phyloP scores from a whole-genome alignment of 176 grass and related monocot genomes.

The Hordeum vulgare region MorexV3_pseudomolecules_assembly NC_058523.1:224946127-224946626 shows the following conservation, averaged over 20 bases:
- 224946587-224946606: neutral
- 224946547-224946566: neutral
- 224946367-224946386: constrained; percentile 52
- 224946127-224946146: constrained; percentile 66
- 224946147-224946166: constrained; percentile 86
- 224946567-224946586: neutral
- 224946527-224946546: constrained; percentile 39
- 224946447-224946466: constrained; percentile 1
- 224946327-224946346: constrained; percentile 89
- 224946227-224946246: neutral
- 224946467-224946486: constrained; percentile 60
- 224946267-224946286: constrained; percentile 88
- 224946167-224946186: constrained; percentile 50
- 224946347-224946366: constrained; percentile 74
- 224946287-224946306: constrained; percentile 98
- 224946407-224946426: neutral
- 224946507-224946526: constrained; percentile 74
- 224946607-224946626: constrained; percentile 4
- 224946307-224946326: constrained; percentile 95
- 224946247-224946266: constrained; percentile 35
- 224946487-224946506: constrained; percentile 63
- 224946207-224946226: neutral
- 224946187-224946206: neutral
- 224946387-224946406: constrained; percentile 22
- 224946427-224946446: constrained; percentile 19